Conservation (phyloP, 208 protist species). For the Acanthamoeba triangularis region DNA sequence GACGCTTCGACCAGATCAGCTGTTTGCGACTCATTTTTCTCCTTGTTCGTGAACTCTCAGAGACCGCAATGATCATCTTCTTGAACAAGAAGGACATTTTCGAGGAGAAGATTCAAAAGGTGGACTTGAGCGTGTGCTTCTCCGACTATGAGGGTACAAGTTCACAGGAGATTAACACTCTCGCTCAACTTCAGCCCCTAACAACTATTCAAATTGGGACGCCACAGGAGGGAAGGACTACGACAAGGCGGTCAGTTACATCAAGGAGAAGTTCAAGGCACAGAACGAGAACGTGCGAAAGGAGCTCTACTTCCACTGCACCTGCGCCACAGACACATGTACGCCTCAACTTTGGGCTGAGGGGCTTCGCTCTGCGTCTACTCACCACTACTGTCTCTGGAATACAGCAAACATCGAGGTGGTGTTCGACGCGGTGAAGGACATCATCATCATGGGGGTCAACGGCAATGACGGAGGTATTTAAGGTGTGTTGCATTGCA, state of each 20-base stretch:
- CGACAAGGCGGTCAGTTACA: constrained; percentile 85
- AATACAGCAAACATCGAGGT: constrained; percentile 90
- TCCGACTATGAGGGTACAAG: constrained; percentile 84
- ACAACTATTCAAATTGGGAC: not conserved
- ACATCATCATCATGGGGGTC: not conserved
- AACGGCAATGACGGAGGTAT: not conserved
- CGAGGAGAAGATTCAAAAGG: constrained; percentile 89
- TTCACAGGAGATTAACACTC: not conserved
- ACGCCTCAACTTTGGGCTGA: not conserved
- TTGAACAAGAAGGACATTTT: constrained; percentile 93
- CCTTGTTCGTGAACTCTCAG: constrained; percentile 85
- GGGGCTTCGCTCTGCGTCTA: not conserved
- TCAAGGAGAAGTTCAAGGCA: constrained; percentile 86
- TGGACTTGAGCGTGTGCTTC: constrained; percentile 86
- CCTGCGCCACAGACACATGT: constrained; percentile 91
- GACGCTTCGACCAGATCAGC: too few relatives aligned
- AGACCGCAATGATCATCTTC: constrained; percentile 91
- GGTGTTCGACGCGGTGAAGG: constrained; percentile 89
- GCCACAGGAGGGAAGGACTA: constrained; percentile 83
- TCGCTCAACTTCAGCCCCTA: too few relatives aligned
- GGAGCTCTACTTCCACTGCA: constrained; percentile 89
- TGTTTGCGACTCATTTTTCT: too few relatives aligned
- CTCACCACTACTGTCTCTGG: not conserved
- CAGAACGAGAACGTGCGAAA: constrained; percentile 84
- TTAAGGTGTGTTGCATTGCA: not conserved